A percentile compares a stretch with the other conserved stretches of the same genome.
phyloP scores from a whole-genome alignment of 1,284 basidiomycete genomes.

The Cystobasidium slooffiae region DNA sequence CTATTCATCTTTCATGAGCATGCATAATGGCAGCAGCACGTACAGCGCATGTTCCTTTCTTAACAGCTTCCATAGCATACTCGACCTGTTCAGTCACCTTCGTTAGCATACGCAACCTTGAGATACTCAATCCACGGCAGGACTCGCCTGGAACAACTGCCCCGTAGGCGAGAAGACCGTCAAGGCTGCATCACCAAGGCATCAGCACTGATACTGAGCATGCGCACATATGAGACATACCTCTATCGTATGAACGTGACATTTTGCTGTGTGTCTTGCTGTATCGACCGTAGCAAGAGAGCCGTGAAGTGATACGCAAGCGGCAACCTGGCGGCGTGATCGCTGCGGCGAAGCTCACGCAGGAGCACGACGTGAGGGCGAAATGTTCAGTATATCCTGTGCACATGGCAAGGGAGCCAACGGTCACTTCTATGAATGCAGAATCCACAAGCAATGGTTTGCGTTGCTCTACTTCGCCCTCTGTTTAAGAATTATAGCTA shows the following conservation, averaged over 20 bases:
- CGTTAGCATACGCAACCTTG: not conserved
- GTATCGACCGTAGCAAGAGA: not conserved
- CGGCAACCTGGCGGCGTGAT: slow-evolving; percentile 4
- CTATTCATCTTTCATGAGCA: not conserved
- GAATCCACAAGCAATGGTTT: too few relatives aligned
- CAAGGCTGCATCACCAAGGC: slow-evolving; percentile 62
- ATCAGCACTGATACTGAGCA: not conserved
- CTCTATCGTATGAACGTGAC: slow-evolving; percentile 56
- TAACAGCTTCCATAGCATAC: slow-evolving; percentile 95
- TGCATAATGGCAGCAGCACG: slow-evolving; percentile 53
- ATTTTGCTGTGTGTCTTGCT: slow-evolving; percentile 11
- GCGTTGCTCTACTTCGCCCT: too few relatives aligned
- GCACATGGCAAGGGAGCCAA: too few relatives aligned
- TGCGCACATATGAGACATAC: slow-evolving; percentile 23
- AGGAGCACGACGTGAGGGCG: too few relatives aligned
- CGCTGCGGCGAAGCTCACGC: not conserved
- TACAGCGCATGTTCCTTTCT: slow-evolving; percentile 96
- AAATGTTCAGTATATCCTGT: too few relatives aligned
- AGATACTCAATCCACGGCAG: not conserved
- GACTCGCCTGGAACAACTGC: slow-evolving; percentile 80
- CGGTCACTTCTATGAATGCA: too few relatives aligned
- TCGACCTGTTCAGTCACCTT: slow-evolving; percentile 71
- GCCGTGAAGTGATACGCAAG: not conserved
- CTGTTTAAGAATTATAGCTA: too few relatives aligned
- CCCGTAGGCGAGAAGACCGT: slow-evolving; percentile 95